Conservation (phyloP, 352 stramenopile species). For the Phytophthora pinifolia region DNA sequence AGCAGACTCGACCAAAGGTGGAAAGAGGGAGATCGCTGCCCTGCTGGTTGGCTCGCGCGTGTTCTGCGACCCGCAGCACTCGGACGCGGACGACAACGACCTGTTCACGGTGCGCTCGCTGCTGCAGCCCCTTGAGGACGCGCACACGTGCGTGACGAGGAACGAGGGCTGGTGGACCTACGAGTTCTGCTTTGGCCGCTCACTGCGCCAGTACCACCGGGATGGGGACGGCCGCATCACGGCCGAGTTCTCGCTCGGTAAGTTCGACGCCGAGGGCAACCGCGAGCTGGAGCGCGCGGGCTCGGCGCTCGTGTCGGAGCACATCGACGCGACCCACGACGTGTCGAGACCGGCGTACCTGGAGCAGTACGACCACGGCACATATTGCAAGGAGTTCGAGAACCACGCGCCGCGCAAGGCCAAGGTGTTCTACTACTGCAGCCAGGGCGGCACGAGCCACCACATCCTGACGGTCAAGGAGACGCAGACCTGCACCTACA, state of each 20-base stretch:
- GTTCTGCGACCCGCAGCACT: slow-evolving; percentile 66
- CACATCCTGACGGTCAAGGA: slow-evolving; percentile 81
- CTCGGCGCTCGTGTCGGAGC: slow-evolving; percentile 61
- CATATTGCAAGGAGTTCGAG: slow-evolving; percentile 76
- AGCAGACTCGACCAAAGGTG: slow-evolving; percentile 3
- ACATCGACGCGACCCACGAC: slow-evolving; percentile 81
- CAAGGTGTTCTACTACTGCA: slow-evolving; percentile 79
- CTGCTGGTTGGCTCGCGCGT: slow-evolving; percentile 67
- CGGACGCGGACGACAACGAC: slow-evolving; percentile 46
- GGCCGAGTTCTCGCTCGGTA: slow-evolving; percentile 68
- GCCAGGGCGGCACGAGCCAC: slow-evolving; percentile 56
- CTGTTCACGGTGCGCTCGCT: slow-evolving; percentile 53
- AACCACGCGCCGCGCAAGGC: slow-evolving; percentile 55
- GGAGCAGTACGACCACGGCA: slow-evolving; percentile 69
- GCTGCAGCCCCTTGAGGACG: slow-evolving; percentile 48
- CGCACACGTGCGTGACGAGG: slow-evolving; percentile 66
- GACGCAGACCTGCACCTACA: slow-evolving; percentile 82
- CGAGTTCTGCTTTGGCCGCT: slow-evolving; percentile 77
- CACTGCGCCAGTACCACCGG: slow-evolving; percentile 75
- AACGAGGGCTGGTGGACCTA: slow-evolving; percentile 88
- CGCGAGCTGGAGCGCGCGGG: slow-evolving; percentile 41
- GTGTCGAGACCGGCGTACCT: slow-evolving; percentile 64
- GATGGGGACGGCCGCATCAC: slow-evolving; percentile 64
- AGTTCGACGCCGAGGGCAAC: slow-evolving; percentile 55
- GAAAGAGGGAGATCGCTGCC: slow-evolving; percentile 24